Evolutionary conservation across 768 basidiomycete genomes (phyloP).

Genomic region (Xerocomellus dryophilus): DNA sequence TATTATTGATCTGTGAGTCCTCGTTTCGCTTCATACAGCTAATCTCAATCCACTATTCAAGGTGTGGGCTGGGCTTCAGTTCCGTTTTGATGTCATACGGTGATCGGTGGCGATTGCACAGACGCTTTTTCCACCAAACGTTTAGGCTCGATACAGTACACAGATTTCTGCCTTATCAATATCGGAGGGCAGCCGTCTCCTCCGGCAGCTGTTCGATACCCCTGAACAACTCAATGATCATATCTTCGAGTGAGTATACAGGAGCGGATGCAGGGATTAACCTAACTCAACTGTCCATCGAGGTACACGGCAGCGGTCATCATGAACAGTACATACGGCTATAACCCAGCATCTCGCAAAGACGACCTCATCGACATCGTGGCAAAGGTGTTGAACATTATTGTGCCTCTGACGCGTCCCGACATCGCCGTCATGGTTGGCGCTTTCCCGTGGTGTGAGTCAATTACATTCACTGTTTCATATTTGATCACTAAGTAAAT

Average conservation of each 20-base stretch:
- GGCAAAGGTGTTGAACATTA: background rate
- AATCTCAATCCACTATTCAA: background rate
- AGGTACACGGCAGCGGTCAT: slow-evolving; percentile 5
- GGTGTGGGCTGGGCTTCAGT: slow-evolving; percentile 2
- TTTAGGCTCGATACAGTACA: background rate
- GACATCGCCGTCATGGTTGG: background rate
- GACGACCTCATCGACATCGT: background rate
- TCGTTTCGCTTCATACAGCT: background rate
- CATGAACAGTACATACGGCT: slow-evolving; percentile 5
- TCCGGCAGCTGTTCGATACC: background rate
- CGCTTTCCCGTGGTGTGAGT: slow-evolving; percentile 4
- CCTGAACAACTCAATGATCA: background rate
- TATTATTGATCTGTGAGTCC: background rate
- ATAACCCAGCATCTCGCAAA: background rate
- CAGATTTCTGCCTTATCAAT: background rate
- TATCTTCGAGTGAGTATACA: slow-evolving; percentile 7
- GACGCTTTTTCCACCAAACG: slow-evolving; percentile 15
- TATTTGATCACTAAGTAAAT: background rate
- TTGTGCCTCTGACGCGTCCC: background rate
- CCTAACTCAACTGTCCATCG: background rate
- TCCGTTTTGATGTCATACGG: background rate
- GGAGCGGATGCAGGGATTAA: background rate
- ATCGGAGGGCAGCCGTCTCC: slow-evolving; percentile 3
- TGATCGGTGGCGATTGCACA: slow-evolving; percentile 12
- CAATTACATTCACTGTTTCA: background rate